Evolutionary conservation across 176 grass and related monocot genomes (phyloP), one percentile per base, ranked within the genome.

Genomic region (Raddia distichophylla): DNA sequence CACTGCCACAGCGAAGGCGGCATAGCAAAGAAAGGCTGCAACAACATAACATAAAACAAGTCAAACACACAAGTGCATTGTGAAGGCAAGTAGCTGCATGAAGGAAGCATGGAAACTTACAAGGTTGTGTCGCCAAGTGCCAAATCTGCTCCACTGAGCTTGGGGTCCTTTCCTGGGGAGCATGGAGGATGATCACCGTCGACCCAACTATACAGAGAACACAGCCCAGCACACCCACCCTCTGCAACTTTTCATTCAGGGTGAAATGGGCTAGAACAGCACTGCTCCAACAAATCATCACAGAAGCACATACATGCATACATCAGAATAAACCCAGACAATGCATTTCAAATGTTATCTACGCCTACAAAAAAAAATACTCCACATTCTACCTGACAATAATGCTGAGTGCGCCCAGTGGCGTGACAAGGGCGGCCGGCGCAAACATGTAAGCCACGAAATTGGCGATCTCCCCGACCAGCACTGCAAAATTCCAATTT

Each of bases 381-480:
- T 7, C 2, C 1, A 49, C 17, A 77, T 52, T 50, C 22, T 86
- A 95, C 93, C 96, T 95, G 44, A 99, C 93, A 33, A 99, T 99
- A 17, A 95, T 93, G 61, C 93, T 95, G 84, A 99, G 88, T 55
- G 96, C 96, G 0, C 96, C 96, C 3, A 99, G 57, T 1, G 96
- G 96, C 2, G 96, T 93, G 35, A 99, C 96, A 9, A 95, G 90
- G 69, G 90, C 85, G 0, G 96, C 91, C 0, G 96, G 93, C 8
- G 91, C 93, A 82, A 99, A 95, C 77, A 99, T 99, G 87, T 99
- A 95, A 0, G 96, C 96, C 1, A 99, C 81, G 64, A 99, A 99
- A 81, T 99, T 99, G 54, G 96, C 89, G 9, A 90, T 93, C 87
- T 99, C 96, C 11, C 91, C 96, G 11, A 95, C 74, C 64, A 99